These are phyloP conservation scores for Suhomyces yuchorum DNA, from an alignment of 1,139 yeast species.

Conservation along the genomic window DNA sequence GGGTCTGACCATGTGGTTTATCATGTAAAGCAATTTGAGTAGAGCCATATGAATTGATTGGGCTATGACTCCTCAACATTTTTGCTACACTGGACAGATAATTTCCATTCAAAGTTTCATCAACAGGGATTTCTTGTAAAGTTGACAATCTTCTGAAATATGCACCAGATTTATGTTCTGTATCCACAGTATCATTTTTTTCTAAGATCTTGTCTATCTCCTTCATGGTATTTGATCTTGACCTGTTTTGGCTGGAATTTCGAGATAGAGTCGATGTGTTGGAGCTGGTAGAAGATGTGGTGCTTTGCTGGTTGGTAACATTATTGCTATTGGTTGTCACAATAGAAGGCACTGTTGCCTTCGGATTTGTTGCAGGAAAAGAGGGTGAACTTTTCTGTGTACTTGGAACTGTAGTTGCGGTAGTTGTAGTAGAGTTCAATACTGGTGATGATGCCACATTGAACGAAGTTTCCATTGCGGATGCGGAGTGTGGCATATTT, in stretches of 20 bases:
- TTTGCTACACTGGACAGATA: not conserved
- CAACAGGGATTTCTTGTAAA: slow-evolving; percentile 58
- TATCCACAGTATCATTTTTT: slow-evolving; percentile 42
- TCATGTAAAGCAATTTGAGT: slow-evolving; percentile 1
- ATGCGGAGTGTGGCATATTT: slow-evolving; percentile 24
- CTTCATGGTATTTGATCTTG: slow-evolving; percentile 42
- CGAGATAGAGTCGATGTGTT: slow-evolving; percentile 11
- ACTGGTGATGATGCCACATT: slow-evolving; percentile 22
- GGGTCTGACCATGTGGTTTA: not conserved
- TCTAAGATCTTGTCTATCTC: slow-evolving; percentile 46
- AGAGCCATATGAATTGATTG: not conserved
- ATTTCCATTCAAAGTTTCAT: slow-evolving; percentile 23
- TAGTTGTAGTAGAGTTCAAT: slow-evolving; percentile 16
- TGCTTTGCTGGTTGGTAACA: not conserved
- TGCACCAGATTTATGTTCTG: slow-evolving; percentile 60
- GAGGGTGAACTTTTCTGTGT: slow-evolving; percentile 21
- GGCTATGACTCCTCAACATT: not conserved
- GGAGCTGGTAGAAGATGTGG: slow-evolving; percentile 10
- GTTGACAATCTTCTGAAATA: slow-evolving; percentile 73
- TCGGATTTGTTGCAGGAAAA: slow-evolving; percentile 5
- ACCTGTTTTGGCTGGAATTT: slow-evolving; percentile 21
- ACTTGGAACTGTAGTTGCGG: slow-evolving; percentile 20
- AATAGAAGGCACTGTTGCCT: slow-evolving; percentile 5
- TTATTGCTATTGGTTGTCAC: slow-evolving; percentile 3
- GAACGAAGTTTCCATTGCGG: slow-evolving; percentile 31